Base-by-base conservation (phyloP, 495 filamentous ascomycete species). In the Xylaria telfairii region DNA sequence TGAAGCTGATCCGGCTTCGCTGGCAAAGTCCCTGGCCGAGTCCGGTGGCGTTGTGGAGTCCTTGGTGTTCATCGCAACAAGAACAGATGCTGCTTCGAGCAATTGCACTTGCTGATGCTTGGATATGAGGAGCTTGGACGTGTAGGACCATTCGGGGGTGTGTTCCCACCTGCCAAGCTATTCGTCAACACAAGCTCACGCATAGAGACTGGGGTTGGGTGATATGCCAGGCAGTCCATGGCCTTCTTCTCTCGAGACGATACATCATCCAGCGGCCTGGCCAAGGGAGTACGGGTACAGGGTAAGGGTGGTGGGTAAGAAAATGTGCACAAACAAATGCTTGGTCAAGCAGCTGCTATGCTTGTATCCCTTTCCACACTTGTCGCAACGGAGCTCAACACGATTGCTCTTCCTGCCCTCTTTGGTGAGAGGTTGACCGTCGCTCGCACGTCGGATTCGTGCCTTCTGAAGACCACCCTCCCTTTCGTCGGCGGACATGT, bases 261-360 rank as follows among this genome's bases (percentile, higher is more conserved):
- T 73, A 71, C 67, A 72, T 78, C 68, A 77, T 76, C 74, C 75
- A 65, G 59, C 67, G 71, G 72, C 72, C 71, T 75, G 72, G 72
- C 66, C 72, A 71, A 81, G 71, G 65, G 80, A 76, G 74, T 81
- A 77, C 76, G 78, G 75, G 76, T 82, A 77, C 76, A 77, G 75
- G 77, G 72, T 69, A 79, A 74, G 76, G 71, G 77, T 67, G 78
- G 74, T 77, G 77, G 75, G 70, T 71, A 78, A 75, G 82, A 84
- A 81, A 85, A 81, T 83, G 88, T 86, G 87, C 90, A 98, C 96
- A 90, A 91, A 99, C 96, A 98, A 93, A 91, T 99, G 96, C 90
- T 99, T 99, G 81, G 93, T 96, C 86, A 99, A 90, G 91, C 96
- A 99, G 87, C 96, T 98, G 90, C 95, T 95, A 89, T 99, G 96